Evolutionary conservation across 2,329 filamentous ascomycete species (phyloP).

Genomic region (Pestalotiopsis sp.): DNA sequence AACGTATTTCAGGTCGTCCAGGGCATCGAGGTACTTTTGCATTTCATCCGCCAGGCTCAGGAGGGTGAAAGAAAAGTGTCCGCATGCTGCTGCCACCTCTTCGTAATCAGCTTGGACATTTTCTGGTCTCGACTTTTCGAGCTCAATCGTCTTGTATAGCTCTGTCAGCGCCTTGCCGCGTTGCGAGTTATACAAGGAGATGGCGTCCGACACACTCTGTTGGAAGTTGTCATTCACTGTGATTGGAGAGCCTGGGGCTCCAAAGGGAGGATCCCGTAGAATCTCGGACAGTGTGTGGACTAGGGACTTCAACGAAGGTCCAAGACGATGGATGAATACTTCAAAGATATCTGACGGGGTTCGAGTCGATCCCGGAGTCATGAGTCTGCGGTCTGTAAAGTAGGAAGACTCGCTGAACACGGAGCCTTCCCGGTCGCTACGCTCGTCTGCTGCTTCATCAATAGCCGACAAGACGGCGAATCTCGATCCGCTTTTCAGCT

Average conservation of each 20-base stretch:
- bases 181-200: slow-evolving; percentile 75
- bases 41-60: slow-evolving; percentile 91
- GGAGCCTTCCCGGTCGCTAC: slow-evolving; percentile 46
- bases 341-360: slow-evolving; percentile 85
- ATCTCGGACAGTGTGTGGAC: slow-evolving; percentile 88
- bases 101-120: slow-evolving; percentile 90
- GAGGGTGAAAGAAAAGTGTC: slow-evolving; percentile 91
- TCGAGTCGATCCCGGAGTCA: slow-evolving; percentile 38
- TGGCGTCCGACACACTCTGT: slow-evolving; percentile 76
- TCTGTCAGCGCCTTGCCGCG: slow-evolving; percentile 74
- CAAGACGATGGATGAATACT: slow-evolving; percentile 83
- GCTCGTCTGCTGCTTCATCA: slow-evolving; percentile 61
- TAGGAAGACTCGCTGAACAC: slow-evolving; percentile 12
- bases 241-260: slow-evolving; percentile 66
- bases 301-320: slow-evolving; percentile 95
- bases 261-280: slow-evolving; percentile 83
- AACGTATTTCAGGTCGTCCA: slow-evolving; percentile 80
- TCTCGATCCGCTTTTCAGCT: slow-evolving; percentile 37
- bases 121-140: slow-evolving; percentile 66
- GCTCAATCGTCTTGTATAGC: slow-evolving; percentile 78
- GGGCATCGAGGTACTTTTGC: slow-evolving; percentile 75
- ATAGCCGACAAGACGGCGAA: slow-evolving; percentile 57
- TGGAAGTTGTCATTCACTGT: slow-evolving; percentile 78
- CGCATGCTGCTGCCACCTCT: slow-evolving; percentile 95
- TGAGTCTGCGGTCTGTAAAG: slow-evolving; percentile 8